These are phyloP conservation scores for Cladosporium oxysporum DNA, from an alignment of 2,329 filamentous ascomycete genomes.

Conservation along the genomic window DNA sequence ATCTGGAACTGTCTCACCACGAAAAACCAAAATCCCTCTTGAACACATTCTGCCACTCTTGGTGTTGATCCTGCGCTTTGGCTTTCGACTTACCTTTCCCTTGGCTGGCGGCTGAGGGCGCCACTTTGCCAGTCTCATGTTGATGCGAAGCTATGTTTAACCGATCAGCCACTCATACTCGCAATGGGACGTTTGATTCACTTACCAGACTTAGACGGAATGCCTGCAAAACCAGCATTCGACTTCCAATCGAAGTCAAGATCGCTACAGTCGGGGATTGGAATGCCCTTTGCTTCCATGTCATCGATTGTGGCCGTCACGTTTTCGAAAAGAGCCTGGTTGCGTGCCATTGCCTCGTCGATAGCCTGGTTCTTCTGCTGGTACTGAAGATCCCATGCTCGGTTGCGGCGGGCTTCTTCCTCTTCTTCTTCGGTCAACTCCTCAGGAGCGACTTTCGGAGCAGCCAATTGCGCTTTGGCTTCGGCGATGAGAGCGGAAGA, in stretches of 20 bases:
- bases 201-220: neutral
- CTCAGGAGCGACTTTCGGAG: conserved; percentile 7
- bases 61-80: neutral
- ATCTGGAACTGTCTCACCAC: neutral
- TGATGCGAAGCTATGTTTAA: neutral
- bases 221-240: neutral
- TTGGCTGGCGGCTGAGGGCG: too few relatives aligned
- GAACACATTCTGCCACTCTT: conserved; percentile 1
- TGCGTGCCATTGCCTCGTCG: neutral
- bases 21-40: neutral
- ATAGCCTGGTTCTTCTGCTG: conserved; percentile 5
- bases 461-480: conserved; percentile 21
- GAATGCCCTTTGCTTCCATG: neutral
- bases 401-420: conserved; percentile 16
- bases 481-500: conserved; percentile 18
- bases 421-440: conserved; percentile 22
- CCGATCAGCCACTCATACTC: neutral
- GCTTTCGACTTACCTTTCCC: neutral
- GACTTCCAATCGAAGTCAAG: conserved; percentile 1
- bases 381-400: conserved; percentile 20
- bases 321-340: conserved; percentile 17
- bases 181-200: neutral
- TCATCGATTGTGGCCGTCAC: conserved; percentile 18
- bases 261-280: neutral
- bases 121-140: neutral